Conservation (phyloP, 1,284 basidiomycete species). For the Puccinia hordei region DNA sequence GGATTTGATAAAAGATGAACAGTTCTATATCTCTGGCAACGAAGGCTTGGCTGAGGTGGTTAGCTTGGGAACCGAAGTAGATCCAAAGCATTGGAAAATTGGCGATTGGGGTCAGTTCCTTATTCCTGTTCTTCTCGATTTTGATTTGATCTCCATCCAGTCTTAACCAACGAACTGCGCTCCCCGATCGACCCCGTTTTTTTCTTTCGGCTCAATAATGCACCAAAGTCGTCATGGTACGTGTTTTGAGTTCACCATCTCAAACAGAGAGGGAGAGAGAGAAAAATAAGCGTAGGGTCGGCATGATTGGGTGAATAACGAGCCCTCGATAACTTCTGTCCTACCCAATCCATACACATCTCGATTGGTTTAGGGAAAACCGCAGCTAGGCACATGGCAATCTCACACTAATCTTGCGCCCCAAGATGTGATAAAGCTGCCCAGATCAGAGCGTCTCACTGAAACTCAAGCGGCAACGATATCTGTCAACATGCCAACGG, state of each 20-base stretch:
- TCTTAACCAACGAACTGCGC: background rate
- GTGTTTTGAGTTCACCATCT: background rate
- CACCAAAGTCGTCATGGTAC: background rate
- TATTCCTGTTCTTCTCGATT: too few species aligned
- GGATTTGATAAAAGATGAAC: slow-evolving; percentile 50
- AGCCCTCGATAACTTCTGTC: too few species aligned
- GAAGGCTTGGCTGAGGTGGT: slow-evolving; percentile 74
- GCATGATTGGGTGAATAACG: too few species aligned
- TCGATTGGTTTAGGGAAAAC: slow-evolving; percentile 32
- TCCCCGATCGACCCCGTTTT: background rate
- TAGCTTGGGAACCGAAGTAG: slow-evolving; percentile 61
- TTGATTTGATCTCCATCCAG: background rate
- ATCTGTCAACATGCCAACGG: slow-evolving; percentile 78
- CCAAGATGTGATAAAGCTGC: slow-evolving; percentile 68
- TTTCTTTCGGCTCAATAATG: slow-evolving; percentile 28
- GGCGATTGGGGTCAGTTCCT: slow-evolving; percentile 66
- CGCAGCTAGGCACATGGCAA: slow-evolving; percentile 71
- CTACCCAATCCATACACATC: too few species aligned
- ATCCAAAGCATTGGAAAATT: slow-evolving; percentile 63
- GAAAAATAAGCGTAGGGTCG: too few species aligned
- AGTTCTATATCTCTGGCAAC: slow-evolving; percentile 68
- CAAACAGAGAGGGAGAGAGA: too few species aligned
- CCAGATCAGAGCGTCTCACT: slow-evolving; percentile 62
- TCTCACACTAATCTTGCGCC: slow-evolving; percentile 66
- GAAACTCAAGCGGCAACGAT: slow-evolving; percentile 73